phyloP scores from a whole-genome alignment of 805 yeast genomes.

The Kuraishia piskuri region DNA sequence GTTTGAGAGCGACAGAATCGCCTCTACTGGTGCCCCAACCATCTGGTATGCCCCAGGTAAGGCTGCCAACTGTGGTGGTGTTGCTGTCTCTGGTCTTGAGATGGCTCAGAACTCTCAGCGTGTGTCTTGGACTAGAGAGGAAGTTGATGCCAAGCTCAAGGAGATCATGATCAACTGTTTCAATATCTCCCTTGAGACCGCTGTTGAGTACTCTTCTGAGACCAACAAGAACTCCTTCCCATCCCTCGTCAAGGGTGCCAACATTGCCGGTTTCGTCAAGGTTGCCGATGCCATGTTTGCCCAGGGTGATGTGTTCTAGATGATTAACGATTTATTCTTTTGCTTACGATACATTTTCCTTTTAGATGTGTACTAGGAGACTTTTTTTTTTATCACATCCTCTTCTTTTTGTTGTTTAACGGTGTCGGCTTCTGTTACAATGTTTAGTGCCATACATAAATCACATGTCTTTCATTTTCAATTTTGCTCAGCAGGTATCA shows the following conservation, averaged over 20 bases:
- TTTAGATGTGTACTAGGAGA: not conserved
- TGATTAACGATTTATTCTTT: not conserved
- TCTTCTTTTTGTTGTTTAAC: no score
- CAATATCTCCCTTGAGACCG: conserved; percentile 86
- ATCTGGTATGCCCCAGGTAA: conserved; percentile 99
- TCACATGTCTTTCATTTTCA: no score
- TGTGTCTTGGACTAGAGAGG: conserved; percentile 82
- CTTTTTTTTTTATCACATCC: not conserved
- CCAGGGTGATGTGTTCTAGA: conserved; percentile 74
- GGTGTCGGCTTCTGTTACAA: not conserved
- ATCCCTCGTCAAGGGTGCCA: conserved; percentile 96
- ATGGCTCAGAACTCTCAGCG: conserved; percentile 99
- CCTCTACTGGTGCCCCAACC: conserved; percentile 30
- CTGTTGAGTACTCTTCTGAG: conserved; percentile 71
- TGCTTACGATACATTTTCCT: not conserved
- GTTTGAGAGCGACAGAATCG: conserved; percentile 74
- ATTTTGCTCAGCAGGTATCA: no score
- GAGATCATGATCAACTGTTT: conserved; percentile 89
- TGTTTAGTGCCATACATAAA: not conserved
- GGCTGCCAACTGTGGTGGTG: conserved; percentile 99
- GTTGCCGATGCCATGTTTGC: conserved; percentile 98
- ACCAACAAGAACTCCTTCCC: conserved; percentile 63
- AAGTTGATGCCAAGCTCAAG: conserved; percentile 87
- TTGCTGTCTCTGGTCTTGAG: conserved; percentile 95
- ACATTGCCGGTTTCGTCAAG: conserved; percentile 97